Evolutionary conservation across 2,329 filamentous ascomycete species (phyloP).

Genomic region (Paecilomyces dactylethromorphus): DNA sequence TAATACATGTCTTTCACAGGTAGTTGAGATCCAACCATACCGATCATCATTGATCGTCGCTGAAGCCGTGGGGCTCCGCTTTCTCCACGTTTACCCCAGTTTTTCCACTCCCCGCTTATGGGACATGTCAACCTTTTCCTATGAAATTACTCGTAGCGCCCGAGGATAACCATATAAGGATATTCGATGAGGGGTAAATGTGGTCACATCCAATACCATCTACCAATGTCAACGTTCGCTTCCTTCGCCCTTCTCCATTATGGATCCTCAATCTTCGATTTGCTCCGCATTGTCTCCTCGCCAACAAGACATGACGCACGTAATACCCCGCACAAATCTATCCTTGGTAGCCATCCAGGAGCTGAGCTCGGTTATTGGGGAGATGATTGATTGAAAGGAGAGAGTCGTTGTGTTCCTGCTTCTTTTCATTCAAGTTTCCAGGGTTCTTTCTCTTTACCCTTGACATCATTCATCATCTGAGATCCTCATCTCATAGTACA

Average conservation of each 20-base stretch:
- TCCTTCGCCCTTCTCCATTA: not conserved
- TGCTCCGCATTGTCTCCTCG: not conserved
- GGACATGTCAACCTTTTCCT: not conserved
- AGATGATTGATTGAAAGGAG: not conserved
- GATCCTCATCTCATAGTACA: not conserved
- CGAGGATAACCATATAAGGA: not conserved
- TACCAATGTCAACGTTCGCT: not conserved
- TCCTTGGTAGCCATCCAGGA: not conserved
- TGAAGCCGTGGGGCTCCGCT: not conserved
- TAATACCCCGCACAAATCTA: not conserved
- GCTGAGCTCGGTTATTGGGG: not conserved
- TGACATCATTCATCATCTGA: not conserved
- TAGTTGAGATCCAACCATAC: not conserved
- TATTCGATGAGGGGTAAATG: not conserved
- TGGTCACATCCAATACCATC: not conserved
- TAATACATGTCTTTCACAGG: too few species aligned
- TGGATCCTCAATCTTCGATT: not conserved
- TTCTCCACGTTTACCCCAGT: not conserved
- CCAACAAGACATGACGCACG: not conserved
- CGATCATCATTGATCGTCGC: not conserved
- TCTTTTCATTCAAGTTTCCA: not conserved
- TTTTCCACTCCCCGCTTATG: not conserved
- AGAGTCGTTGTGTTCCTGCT: not conserved
- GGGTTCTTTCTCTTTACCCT: not conserved
- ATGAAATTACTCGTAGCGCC: too few species aligned